Percentiles rank a stretch among this genome's conserved stretches.
Evolutionary conservation across 495 filamentous ascomycete genomes (phyloP).

Genomic region (Venustampulla echinocandica): DNA sequence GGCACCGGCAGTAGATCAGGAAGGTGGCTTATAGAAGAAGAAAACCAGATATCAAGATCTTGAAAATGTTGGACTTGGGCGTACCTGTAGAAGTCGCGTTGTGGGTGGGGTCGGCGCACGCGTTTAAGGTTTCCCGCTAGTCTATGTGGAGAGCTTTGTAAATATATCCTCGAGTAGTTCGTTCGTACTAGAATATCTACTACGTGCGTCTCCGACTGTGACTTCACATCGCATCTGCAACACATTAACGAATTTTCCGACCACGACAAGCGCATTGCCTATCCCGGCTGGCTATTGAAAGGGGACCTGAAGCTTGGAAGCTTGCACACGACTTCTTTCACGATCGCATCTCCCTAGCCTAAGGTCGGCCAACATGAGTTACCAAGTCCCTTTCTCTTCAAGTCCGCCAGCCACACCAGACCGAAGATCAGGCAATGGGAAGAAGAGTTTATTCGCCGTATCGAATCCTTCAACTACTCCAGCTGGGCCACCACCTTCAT

Average conservation of each 20-base stretch:
- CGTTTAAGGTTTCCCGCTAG: constrained; percentile 9
- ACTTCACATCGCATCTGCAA: too few species aligned
- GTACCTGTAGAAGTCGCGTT: constrained; percentile 5
- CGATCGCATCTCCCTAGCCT: not conserved
- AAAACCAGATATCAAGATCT: not conserved
- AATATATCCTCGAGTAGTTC: too few species aligned
- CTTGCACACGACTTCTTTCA: not conserved
- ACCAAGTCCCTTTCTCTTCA: constrained; percentile 20
- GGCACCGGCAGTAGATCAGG: constrained; percentile 4
- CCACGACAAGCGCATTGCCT: not conserved
- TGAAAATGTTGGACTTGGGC: not conserved
- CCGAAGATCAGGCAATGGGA: constrained; percentile 17
- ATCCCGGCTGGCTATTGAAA: too few species aligned
- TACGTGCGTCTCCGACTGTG: not conserved
- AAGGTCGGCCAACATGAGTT: constrained; percentile 14
- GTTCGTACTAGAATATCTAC: not conserved
- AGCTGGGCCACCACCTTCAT: constrained; percentile 62
- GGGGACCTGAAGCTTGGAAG: too few species aligned
- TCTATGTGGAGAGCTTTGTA: not conserved
- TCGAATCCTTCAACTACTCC: constrained; percentile 66
- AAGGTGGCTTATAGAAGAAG: not conserved
- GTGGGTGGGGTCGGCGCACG: constrained; percentile 1
- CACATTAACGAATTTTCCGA: not conserved
- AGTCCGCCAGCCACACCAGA: constrained; percentile 28
- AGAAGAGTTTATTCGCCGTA: constrained; percentile 22